These are phyloP conservation scores for Heliamphora pulchella DNA, from an alignment of 179 eudicot genomes.

Conservation along the genomic window DNA sequence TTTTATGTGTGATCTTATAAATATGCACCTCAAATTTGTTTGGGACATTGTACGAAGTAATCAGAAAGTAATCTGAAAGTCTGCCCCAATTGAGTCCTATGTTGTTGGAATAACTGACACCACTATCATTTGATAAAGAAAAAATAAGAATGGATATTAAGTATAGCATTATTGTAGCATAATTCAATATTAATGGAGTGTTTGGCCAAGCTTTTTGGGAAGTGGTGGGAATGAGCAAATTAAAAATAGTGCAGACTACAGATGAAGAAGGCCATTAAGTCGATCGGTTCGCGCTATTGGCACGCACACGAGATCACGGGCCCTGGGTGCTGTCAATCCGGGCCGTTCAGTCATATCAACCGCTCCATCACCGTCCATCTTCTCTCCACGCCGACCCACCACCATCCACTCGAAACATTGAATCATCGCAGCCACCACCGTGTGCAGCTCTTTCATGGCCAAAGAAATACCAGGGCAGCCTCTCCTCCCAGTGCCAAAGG, in stretches of 20 bases:
- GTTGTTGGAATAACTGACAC: too few relatives aligned
- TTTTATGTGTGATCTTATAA: too few relatives aligned
- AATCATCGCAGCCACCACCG: background rate
- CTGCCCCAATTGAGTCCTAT: too few relatives aligned
- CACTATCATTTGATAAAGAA: too few relatives aligned
- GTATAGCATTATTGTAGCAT: too few relatives aligned
- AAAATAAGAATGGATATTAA: too few relatives aligned
- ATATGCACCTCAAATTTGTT: too few relatives aligned
- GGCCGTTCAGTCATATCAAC: slow-evolving; percentile 13
- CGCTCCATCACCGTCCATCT: background rate
- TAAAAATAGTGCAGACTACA: background rate
- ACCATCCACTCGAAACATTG: slow-evolving; percentile 15
- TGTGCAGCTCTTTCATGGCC: background rate
- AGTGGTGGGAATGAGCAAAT: background rate
- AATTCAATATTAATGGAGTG: too few relatives aligned
- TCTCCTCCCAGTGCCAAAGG: slow-evolving; percentile 9
- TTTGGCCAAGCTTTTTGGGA: too few relatives aligned
- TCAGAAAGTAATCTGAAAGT: too few relatives aligned
- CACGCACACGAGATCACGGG: slow-evolving; percentile 2
- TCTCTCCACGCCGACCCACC: background rate
- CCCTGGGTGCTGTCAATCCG: background rate
- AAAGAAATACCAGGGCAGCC: slow-evolving; percentile 9
- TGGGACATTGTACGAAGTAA: too few relatives aligned
- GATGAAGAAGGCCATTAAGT: background rate
- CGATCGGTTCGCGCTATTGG: background rate